These are phyloP conservation scores for Linnemannia exigua DNA, from an alignment of 192 early-diverging fungal genomes.

Conservation along the genomic window DNA sequence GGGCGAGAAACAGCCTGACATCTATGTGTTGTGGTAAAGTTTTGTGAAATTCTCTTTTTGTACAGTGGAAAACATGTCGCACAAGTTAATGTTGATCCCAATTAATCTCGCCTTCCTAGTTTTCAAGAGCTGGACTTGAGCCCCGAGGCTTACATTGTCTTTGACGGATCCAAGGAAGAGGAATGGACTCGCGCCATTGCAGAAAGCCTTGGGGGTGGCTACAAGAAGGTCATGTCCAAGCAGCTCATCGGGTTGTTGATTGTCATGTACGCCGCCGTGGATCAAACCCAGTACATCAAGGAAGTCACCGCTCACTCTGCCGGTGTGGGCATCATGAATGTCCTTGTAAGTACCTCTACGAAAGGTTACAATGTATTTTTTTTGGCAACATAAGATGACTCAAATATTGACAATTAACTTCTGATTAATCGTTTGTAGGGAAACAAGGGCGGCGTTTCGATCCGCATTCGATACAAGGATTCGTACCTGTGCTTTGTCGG, in stretches of 20 bases:
- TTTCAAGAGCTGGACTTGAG: constrained; percentile 94
- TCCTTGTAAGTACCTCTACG: constrained; percentile 64
- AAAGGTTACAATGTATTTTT: not conserved
- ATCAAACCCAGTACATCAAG: constrained; percentile 63
- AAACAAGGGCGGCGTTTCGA: constrained; percentile 95
- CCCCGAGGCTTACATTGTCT: constrained; percentile 87
- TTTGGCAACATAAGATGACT: no score
- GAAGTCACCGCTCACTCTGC: constrained; percentile 78
- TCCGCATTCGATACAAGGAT: constrained; percentile 83
- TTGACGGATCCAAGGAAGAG: constrained; percentile 83
- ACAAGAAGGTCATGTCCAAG: constrained; percentile 71
- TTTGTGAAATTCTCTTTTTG: not conserved
- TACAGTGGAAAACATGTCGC: not conserved
- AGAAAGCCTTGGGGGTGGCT: constrained; percentile 66
- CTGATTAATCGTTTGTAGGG: constrained; percentile 66
- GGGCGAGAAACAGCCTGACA: constrained; percentile 62
- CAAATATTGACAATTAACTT: not conserved
- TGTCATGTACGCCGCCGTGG: constrained; percentile 79
- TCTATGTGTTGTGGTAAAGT: constrained; percentile 81
- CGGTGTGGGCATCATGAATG: constrained; percentile 89
- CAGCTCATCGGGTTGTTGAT: constrained; percentile 94
- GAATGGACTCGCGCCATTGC: constrained; percentile 87
- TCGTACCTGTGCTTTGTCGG: constrained; percentile 92
- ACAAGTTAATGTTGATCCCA: not conserved
- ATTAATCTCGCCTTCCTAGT: constrained; percentile 58